Evolutionary conservation across 2,329 filamentous ascomycete species (phyloP).

Genomic region (Gliomastix tumulicola): DNA sequence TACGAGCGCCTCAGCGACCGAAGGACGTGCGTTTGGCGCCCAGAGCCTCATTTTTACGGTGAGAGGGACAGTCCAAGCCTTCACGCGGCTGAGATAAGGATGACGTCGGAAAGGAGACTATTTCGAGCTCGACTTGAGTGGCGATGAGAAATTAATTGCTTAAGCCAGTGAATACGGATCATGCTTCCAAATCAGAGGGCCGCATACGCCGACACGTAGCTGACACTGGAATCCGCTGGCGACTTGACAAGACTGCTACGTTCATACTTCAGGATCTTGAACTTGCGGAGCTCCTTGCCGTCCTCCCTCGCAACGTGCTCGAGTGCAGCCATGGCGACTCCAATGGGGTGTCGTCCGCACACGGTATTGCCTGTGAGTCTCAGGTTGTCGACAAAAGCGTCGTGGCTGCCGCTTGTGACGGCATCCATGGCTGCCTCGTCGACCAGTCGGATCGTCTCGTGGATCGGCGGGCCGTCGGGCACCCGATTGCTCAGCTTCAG

Average conservation of each 20-base stretch:
- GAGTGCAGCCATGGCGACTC: constrained; percentile 82
- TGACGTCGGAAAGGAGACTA: no score
- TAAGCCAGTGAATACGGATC: no score
- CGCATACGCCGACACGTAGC: constrained; percentile 90
- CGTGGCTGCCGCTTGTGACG: constrained; percentile 69
- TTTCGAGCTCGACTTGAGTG: no score
- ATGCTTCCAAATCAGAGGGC: constrained; percentile 46
- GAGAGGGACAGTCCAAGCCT: no score
- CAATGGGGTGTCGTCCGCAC: constrained; percentile 91
- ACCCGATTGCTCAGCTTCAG: constrained; percentile 21
- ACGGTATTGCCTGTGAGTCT: constrained; percentile 79
- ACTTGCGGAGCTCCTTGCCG: constrained; percentile 32
- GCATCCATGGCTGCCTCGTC: constrained; percentile 81
- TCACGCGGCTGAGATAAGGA: no score
- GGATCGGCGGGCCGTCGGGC: constrained; percentile 49
- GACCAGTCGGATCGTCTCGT: constrained; percentile 76
- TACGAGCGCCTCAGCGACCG: no score
- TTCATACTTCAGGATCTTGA: constrained; percentile 81
- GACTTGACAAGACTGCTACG: constrained; percentile 69
- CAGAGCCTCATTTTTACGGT: no score
- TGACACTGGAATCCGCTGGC: constrained; percentile 76
- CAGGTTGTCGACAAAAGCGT: constrained; percentile 62
- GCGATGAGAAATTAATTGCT: no score
- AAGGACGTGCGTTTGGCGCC: no score
- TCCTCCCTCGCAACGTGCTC: constrained; percentile 48